Conservation (phyloP, 768 basidiomycete species). For the Leccinum variicolor region DNA sequence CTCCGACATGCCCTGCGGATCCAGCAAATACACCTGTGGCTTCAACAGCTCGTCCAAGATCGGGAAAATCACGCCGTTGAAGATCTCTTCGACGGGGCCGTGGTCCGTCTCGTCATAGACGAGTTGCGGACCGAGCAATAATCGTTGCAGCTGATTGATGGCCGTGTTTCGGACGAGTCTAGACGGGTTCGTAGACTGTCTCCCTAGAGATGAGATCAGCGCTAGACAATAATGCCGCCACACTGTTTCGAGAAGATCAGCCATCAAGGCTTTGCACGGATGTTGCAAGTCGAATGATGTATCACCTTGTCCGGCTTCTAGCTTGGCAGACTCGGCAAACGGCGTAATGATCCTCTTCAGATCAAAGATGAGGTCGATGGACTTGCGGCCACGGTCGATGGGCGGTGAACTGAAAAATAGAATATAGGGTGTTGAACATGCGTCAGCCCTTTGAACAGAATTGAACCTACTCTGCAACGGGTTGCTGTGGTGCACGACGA, state of each 20-base stretch:
- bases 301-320: conserved; percentile 34
- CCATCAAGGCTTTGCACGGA: background rate
- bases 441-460: background rate
- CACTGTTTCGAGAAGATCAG: conserved; percentile 39
- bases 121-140: conserved; percentile 75
- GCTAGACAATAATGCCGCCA: conserved; percentile 81
- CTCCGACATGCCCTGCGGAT: conserved; percentile 87
- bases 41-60: conserved; percentile 88
- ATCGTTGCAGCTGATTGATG: conserved; percentile 77
- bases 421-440: background rate
- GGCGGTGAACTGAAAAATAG: conserved; percentile 55
- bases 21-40: conserved; percentile 72
- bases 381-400: conserved; percentile 76
- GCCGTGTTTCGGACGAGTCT: conserved; percentile 84
- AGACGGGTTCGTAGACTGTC: conserved; percentile 78
- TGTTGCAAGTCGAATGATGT: conserved; percentile 2
- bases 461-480: conserved; percentile 47
- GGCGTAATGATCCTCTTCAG: conserved; percentile 63
- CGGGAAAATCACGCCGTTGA: conserved; percentile 88
- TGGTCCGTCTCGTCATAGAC: conserved; percentile 56
- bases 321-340: conserved; percentile 49
- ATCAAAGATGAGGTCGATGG: conserved; percentile 76
- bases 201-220: conserved; percentile 65
- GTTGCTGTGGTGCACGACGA: conserved; percentile 48
- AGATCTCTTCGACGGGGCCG: conserved; percentile 64